phyloP scores from a whole-genome alignment of 176 grass and related monocot genomes.

The Oryza punctata region DNA sequence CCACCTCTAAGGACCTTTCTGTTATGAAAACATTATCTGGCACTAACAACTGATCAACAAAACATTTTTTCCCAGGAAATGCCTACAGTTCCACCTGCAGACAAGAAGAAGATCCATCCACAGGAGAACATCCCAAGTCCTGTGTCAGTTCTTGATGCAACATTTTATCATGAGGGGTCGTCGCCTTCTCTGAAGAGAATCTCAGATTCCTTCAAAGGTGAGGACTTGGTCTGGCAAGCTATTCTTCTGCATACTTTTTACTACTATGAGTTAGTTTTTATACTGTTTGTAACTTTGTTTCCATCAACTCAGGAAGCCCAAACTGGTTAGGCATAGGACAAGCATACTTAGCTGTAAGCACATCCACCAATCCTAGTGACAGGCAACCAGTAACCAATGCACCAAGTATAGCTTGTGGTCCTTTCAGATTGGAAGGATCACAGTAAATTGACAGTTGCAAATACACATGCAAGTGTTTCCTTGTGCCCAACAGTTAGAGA shows the following conservation, averaged over 20 bases:
- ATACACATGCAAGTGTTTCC: conserved; percentile 47
- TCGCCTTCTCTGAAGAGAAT: conserved; percentile 42
- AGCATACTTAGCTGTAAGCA: conserved; percentile 49
- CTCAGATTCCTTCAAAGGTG: conserved; percentile 63
- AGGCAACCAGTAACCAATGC: conserved; percentile 53
- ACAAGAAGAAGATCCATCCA: conserved; percentile 36
- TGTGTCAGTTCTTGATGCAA: conserved; percentile 60
- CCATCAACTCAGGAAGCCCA: conserved; percentile 35
- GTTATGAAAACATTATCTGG: neutral
- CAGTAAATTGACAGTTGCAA: conserved; percentile 29
- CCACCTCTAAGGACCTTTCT: neutral
- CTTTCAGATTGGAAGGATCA: conserved; percentile 19
- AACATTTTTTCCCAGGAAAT: conserved; percentile 35
- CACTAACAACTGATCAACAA: neutral
- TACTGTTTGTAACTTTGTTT: neutral
- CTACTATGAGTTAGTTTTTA: neutral
- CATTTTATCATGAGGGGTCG: conserved; percentile 47
- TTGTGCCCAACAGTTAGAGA: conserved; percentile 35
- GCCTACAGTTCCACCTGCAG: neutral
- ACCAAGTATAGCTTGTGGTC: conserved; percentile 39
- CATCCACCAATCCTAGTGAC: conserved; percentile 21
- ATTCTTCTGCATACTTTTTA: conserved; percentile 3
- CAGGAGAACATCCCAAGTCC: conserved; percentile 46
- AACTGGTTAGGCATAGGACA: conserved; percentile 43
- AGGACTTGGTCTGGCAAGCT: conserved; percentile 28